Conservation (phyloP, 495 filamentous ascomycete genomes). For the Neurospora sp. region DNA sequence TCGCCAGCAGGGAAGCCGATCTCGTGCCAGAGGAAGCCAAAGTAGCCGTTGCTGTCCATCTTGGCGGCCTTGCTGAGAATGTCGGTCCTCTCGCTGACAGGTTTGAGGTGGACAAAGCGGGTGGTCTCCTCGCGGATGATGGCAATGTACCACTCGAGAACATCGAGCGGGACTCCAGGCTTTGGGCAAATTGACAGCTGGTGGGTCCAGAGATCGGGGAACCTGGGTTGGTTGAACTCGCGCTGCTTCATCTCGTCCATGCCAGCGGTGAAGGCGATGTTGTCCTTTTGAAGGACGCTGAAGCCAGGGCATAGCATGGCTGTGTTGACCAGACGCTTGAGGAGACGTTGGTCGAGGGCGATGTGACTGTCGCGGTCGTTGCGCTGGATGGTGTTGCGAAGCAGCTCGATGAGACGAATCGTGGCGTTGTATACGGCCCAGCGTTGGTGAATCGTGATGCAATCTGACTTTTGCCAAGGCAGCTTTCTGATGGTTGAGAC, state of each 20-base stretch:
- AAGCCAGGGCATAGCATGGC: slow-evolving; percentile 56
- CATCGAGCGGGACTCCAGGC: slow-evolving; percentile 28
- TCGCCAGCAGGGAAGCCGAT: slow-evolving; percentile 18
- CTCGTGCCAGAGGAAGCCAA: slow-evolving; percentile 37
- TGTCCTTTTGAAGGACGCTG: slow-evolving; percentile 49
- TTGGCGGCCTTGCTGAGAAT: slow-evolving; percentile 20
- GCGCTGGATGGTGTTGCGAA: slow-evolving; percentile 9
- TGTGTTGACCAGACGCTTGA: slow-evolving; percentile 47
- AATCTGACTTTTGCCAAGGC: slow-evolving; percentile 55
- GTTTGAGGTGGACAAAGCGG: slow-evolving; percentile 8
- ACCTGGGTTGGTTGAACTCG: slow-evolving; percentile 26
- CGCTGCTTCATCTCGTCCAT: slow-evolving; percentile 10
- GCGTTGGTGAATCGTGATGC: slow-evolving; percentile 57
- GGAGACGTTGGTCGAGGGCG: slow-evolving; percentile 41
- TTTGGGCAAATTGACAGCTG: slow-evolving; percentile 32
- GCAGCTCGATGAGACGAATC: slow-evolving; percentile 32
- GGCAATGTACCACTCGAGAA: slow-evolving; percentile 44
- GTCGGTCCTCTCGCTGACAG: slow-evolving; percentile 16
- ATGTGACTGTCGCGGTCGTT: slow-evolving; percentile 29
- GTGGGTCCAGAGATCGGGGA: slow-evolving; percentile 30
- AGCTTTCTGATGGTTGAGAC: slow-evolving; percentile 68
- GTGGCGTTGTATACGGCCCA: slow-evolving; percentile 45
- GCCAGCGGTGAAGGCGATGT: slow-evolving; percentile 26
- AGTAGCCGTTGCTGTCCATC: slow-evolving; percentile 24
- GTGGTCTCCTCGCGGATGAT: slow-evolving; percentile 40